Conservation (phyloP, 2,329 filamentous ascomycete genomes). For the Ceratocystis lukuohia region DNA sequence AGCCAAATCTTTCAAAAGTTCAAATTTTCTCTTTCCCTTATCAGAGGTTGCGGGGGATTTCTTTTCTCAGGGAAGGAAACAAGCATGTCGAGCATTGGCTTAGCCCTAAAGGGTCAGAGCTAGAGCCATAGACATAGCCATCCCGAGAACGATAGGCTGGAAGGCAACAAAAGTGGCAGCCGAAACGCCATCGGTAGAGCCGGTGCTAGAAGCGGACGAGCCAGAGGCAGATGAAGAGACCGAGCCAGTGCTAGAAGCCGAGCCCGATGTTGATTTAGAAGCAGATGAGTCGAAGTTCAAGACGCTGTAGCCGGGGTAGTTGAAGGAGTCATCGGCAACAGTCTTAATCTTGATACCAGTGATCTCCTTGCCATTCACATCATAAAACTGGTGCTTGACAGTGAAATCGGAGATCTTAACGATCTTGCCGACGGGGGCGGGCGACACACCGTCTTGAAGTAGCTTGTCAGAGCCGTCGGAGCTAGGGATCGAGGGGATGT, state of each 20-base stretch:
- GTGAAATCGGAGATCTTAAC: conserved; percentile 53
- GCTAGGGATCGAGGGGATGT: conserved; percentile 51
- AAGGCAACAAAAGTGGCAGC: conserved; percentile 15
- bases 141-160: conserved; percentile 18
- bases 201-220: not conserved
- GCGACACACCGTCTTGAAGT: conserved; percentile 61
- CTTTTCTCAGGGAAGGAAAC: not conserved
- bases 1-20: not conserved
- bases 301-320: conserved; percentile 34
- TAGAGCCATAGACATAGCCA: conserved; percentile 19
- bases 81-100: not conserved
- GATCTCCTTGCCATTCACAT: conserved; percentile 31
- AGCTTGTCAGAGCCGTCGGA: conserved; percentile 49
- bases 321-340: conserved; percentile 33
- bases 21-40: not conserved
- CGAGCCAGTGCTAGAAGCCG: conserved; percentile 11
- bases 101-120: conserved; percentile 19
- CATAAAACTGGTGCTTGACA: conserved; percentile 35
- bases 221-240: conserved; percentile 8
- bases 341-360: conserved; percentile 36
- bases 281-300: conserved; percentile 21
- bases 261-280: conserved; percentile 6
- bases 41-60: not conserved
- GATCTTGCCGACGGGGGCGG: conserved; percentile 51
- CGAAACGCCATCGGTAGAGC: conserved; percentile 9